Conservation (phyloP, 345 rosid species). For the Salix brachista region DNA sequence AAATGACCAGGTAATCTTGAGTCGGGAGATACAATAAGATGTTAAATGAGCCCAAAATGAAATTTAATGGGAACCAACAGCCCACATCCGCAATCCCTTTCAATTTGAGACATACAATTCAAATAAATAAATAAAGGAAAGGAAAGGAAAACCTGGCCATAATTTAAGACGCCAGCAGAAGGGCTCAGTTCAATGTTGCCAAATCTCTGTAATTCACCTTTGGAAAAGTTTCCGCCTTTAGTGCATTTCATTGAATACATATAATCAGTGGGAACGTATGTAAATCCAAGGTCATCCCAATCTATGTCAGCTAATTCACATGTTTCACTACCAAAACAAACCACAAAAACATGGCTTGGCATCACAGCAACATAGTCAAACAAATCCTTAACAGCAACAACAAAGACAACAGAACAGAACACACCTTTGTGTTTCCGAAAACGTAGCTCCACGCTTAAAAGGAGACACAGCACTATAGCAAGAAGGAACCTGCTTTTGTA, state of each 20-base stretch:
- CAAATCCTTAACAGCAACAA: neutral
- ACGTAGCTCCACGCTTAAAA: conserved; percentile 30
- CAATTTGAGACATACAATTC: neutral
- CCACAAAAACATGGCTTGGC: too few relatives aligned
- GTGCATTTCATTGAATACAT: conserved; percentile 75
- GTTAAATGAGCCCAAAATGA: neutral
- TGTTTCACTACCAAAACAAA: conserved; percentile 30
- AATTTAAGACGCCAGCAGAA: conserved; percentile 82
- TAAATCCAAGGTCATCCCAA: conserved; percentile 87
- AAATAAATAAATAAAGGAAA: too few relatives aligned
- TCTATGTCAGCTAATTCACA: conserved; percentile 61
- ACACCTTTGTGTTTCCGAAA: conserved; percentile 45
- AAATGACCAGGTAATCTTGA: neutral
- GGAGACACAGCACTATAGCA: conserved; percentile 29
- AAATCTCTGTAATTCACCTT: conserved; percentile 67
- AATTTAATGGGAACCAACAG: neutral
- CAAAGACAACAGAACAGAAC: neutral
- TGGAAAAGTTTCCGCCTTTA: conserved; percentile 50
- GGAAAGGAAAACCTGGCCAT: conserved; percentile 65
- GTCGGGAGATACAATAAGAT: neutral
- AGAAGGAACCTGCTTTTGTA: conserved; percentile 35
- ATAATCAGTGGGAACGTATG: conserved; percentile 66
- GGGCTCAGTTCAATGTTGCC: conserved; percentile 89
- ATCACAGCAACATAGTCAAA: too few relatives aligned
- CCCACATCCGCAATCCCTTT: neutral